A percentile compares a stretch with the other conserved stretches of the same genome.
Evolutionary conservation across 495 filamentous ascomycete genomes (phyloP).

Genomic region (Aspergillus steynii): DNA sequence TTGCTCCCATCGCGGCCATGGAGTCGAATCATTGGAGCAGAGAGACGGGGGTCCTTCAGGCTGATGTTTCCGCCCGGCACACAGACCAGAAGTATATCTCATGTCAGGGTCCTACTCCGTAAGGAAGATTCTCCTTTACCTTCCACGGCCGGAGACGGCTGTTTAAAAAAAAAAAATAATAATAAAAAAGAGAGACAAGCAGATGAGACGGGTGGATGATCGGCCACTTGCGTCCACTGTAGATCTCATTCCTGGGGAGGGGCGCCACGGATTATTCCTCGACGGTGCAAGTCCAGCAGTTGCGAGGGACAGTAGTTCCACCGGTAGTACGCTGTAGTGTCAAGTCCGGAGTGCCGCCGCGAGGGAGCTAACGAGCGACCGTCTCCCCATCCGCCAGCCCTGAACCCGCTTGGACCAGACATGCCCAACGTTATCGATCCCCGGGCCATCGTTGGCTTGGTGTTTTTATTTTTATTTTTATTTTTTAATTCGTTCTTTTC

Average conservation of each 20-base stretch:
- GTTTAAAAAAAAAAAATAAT: not conserved
- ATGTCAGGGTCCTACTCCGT: not conserved
- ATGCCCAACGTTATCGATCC: conserved; percentile 5
- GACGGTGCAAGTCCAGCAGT: not conserved
- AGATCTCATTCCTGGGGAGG: conserved; percentile 14
- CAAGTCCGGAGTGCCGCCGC: not conserved
- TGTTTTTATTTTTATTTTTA: not conserved
- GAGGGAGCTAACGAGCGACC: not conserved
- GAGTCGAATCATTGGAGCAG: not conserved
- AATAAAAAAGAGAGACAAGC: not conserved
- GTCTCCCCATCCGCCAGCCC: conserved; percentile 1
- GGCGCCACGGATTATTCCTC: conserved; percentile 5
- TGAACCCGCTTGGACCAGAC: conserved; percentile 1
- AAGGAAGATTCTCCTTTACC: not conserved
- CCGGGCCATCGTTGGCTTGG: not conserved
- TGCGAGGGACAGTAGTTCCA: not conserved
- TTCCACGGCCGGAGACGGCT: not conserved
- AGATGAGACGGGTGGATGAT: conserved; percentile 11
- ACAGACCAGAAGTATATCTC: not conserved
- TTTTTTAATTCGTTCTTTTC: not conserved
- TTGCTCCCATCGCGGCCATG: too few species aligned
- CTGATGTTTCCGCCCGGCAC: not conserved
- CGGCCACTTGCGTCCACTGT: conserved; percentile 17
- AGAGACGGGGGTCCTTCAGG: not conserved
- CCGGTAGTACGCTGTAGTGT: not conserved